Evolutionary conservation across 2,329 filamentous ascomycete genomes (phyloP).

Genomic region (Keithomyces neogunnii): DNA sequence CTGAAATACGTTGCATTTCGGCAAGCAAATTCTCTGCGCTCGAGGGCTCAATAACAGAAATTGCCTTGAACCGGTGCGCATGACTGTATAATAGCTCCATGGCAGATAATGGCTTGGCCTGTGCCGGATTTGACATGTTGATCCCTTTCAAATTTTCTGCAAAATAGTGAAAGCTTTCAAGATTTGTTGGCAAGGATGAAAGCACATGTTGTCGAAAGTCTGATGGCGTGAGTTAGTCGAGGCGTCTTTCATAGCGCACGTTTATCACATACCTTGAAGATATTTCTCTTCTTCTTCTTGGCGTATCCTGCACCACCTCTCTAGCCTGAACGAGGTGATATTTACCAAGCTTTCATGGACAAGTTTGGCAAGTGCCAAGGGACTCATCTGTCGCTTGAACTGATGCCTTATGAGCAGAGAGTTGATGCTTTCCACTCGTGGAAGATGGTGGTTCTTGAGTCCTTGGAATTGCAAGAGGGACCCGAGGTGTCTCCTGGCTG

Average conservation of each 20-base stretch:
- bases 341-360: constrained; percentile 4
- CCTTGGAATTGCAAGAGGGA: constrained; percentile 5
- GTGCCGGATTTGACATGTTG: background rate
- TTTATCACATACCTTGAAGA: constrained; percentile 7
- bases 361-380: constrained; percentile 4
- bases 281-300: constrained; percentile 5
- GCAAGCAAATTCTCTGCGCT: background rate
- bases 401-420: constrained; percentile 4
- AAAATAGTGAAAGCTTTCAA: constrained; percentile 5
- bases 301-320: constrained; percentile 6
- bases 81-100: constrained; percentile 2
- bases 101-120: constrained; percentile 2
- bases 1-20: constrained; percentile 3
- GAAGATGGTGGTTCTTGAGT: constrained; percentile 4
- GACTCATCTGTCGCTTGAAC: constrained; percentile 4
- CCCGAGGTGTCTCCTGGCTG: background rate
- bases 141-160: constrained; percentile 1
- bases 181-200: background rate
- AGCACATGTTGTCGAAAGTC: constrained; percentile 5
- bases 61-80: background rate
- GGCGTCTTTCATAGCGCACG: background rate
- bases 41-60: constrained; percentile 2
- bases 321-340: constrained; percentile 4
- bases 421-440: constrained; percentile 1
- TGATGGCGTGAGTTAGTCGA: constrained; percentile 1